A percentile compares a stretch with the other conserved stretches of the same genome.
phyloP scores from a whole-genome alignment of 2,329 filamentous ascomycete species.

The Coniochaeta ligniaria region DNA sequence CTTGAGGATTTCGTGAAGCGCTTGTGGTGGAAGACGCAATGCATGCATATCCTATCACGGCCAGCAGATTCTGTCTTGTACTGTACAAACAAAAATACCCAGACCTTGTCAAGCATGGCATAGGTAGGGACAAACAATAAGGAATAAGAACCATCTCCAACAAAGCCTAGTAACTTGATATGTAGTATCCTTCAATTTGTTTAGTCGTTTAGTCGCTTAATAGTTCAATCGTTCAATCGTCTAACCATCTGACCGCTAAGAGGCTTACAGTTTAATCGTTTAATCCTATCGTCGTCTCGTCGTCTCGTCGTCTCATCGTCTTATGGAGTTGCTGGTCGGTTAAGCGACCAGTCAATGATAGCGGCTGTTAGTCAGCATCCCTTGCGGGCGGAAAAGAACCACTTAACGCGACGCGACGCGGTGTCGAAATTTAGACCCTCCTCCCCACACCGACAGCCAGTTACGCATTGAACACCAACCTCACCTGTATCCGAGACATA shows the following conservation, averaged over 20 bases:
- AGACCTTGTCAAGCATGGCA: neutral
- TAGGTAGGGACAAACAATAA: neutral
- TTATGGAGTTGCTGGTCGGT: too few species aligned
- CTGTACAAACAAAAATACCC: neutral
- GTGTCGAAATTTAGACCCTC: neutral
- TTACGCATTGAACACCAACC: neutral
- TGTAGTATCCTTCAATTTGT: neutral
- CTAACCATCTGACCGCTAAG: too few species aligned
- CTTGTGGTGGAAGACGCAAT: neutral
- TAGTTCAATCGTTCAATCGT: too few species aligned
- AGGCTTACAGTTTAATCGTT: too few species aligned
- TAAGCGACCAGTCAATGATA: neutral
- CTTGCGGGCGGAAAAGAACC: neutral
- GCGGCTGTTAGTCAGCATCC: neutral
- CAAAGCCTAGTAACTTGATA: neutral
- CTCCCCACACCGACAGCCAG: neutral
- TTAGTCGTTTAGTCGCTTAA: too few species aligned
- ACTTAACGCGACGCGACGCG: conserved; percentile 3
- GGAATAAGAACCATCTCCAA: neutral
- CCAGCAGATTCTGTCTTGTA: neutral
- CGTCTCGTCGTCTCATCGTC: too few species aligned
- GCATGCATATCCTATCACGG: neutral
- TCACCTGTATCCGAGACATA: neutral
- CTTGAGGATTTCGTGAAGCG: too few species aligned
- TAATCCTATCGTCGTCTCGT: too few species aligned